Conservation (phyloP, 169 alveolate genomes). For the Plasmodium inui region DNA sequence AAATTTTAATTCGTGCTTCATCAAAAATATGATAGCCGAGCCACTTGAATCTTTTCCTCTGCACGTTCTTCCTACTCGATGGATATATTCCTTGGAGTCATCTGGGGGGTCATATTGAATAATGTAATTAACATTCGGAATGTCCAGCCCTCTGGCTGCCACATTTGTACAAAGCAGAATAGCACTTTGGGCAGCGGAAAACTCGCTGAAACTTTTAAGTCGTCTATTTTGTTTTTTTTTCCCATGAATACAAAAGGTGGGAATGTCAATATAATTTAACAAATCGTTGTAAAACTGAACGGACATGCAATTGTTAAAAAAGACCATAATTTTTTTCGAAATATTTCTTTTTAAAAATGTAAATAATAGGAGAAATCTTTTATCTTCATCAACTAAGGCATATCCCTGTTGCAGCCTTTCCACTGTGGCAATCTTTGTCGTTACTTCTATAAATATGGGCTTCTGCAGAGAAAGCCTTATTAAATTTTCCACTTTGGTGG, state of each 20-base stretch:
- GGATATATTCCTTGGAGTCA: constrained; percentile 99
- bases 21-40: constrained; percentile 96
- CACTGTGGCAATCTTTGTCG: constrained; percentile 93
- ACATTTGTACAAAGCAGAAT: constrained; percentile 99
- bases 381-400: constrained; percentile 96
- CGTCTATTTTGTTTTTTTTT: constrained; percentile 97
- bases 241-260: constrained; percentile 97
- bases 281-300: constrained; percentile 98
- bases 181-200: constrained; percentile 94
- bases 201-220: constrained; percentile 95
- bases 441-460: constrained; percentile 95
- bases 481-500: constrained; percentile 96
- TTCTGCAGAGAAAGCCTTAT: constrained; percentile 95
- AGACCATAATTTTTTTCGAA: constrained; percentile 96
- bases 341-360: constrained; percentile 96
- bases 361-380: constrained; percentile 95
- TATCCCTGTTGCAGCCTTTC: constrained; percentile 98
- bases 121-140: constrained; percentile 99
- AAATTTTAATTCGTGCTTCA: constrained; percentile 97
- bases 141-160: constrained; percentile 99
- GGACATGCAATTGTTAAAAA: constrained; percentile 98
- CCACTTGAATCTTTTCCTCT: constrained; percentile 97
- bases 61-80: constrained; percentile 99
- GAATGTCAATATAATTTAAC: constrained; percentile 97
- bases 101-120: constrained; percentile 99